Evolutionary conservation across 768 basidiomycete genomes (phyloP).

Genomic region (Termitomyces sp.): DNA sequence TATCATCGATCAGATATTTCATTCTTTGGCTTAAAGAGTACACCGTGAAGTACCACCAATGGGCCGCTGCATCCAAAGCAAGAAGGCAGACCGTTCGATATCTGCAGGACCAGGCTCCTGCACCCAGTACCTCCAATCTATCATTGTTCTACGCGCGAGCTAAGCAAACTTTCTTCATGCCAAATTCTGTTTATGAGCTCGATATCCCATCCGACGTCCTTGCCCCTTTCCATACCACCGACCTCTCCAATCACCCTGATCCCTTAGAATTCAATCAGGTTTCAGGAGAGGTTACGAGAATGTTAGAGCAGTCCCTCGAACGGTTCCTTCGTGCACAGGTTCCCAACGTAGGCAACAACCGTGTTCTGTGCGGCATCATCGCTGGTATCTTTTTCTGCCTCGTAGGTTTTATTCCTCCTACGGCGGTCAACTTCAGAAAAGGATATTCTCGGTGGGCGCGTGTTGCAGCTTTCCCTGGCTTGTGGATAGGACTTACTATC

Average conservation of each 20-base stretch:
- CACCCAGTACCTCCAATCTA: conserved; percentile 46
- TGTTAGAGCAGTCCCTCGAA: conserved; percentile 58
- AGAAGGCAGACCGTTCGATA: conserved; percentile 24
- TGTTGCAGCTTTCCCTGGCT: conserved; percentile 53
- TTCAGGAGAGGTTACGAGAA: conserved; percentile 46
- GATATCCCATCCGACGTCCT: conserved; percentile 63
- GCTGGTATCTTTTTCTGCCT: conserved; percentile 50
- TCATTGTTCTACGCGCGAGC: conserved; percentile 76
- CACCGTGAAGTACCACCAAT: conserved; percentile 40
- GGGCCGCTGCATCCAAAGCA: conserved; percentile 29
- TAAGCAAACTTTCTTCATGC: conserved; percentile 77
- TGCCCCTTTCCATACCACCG: conserved; percentile 46
- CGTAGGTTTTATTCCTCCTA: conserved; percentile 41
- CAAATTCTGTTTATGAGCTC: conserved; percentile 66
- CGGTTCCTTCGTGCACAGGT: conserved; percentile 67
- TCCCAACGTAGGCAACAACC: conserved; percentile 64
- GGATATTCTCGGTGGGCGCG: conserved; percentile 51
- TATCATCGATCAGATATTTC: conserved; percentile 49
- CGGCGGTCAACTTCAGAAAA: conserved; percentile 39
- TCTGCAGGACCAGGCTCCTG: conserved; percentile 28
- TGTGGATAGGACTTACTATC: conserved; percentile 65
- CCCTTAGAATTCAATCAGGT: conserved; percentile 59
- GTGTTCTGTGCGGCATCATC: conserved; percentile 65
- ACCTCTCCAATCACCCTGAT: conserved; percentile 50
- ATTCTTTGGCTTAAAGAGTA: conserved; percentile 81